phyloP scores from a whole-genome alignment of 305 asterid species.

The Fraxinus velutina region DNA sequence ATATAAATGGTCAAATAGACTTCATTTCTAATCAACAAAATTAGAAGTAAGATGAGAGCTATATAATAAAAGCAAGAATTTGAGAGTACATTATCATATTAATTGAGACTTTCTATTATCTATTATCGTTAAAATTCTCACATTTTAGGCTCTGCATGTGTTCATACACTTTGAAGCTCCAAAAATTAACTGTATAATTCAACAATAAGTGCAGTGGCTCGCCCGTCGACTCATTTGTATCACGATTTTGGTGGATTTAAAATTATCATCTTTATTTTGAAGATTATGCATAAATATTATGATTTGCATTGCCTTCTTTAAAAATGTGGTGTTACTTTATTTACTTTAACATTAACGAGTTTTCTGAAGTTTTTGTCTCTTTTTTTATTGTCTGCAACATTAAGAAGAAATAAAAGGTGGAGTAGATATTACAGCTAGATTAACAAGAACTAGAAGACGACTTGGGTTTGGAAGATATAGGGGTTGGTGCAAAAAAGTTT shows the following conservation, averaged over 20 bases:
- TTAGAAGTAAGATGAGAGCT: neutral
- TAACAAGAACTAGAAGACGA: neutral
- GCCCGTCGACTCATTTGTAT: too few relatives aligned
- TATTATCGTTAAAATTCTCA: slow-evolving; percentile 5
- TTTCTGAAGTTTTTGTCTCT: slow-evolving; percentile 2
- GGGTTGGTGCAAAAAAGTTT: slow-evolving; percentile 14
- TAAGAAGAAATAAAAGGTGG: neutral
- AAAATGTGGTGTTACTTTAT: neutral
- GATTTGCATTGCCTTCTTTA: neutral
- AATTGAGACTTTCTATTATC: neutral
- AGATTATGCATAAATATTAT: neutral
- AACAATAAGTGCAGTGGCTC: neutral
- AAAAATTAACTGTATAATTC: neutral
- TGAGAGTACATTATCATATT: neutral
- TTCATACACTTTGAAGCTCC: neutral
- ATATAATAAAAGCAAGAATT: neutral
- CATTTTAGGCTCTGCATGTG: slow-evolving; percentile 14
- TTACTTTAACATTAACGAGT: slow-evolving; percentile 4
- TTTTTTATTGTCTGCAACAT: slow-evolving; percentile 27
- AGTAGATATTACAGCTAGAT: neutral
- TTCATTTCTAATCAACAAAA: neutral
- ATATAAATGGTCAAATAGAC: neutral
- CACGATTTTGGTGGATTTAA: too few relatives aligned
- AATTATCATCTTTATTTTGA: neutral
- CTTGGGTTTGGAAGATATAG: neutral